These are phyloP conservation scores for Starmerella vaccinii DNA, from an alignment of 805 yeast species.

Conservation along the genomic window DNA sequence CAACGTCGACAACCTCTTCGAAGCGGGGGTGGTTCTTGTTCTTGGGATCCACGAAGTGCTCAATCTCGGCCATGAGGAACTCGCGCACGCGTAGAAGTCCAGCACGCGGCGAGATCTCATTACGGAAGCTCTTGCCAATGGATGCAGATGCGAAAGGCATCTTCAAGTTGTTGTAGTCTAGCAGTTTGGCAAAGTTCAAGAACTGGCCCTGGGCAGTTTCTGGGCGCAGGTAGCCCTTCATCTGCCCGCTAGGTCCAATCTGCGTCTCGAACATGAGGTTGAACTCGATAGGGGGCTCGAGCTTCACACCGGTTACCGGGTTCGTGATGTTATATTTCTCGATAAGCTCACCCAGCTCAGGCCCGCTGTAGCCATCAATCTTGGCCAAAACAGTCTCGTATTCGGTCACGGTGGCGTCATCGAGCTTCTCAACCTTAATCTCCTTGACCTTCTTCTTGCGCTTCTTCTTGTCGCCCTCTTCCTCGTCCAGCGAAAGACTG, in stretches of 20 bases:
- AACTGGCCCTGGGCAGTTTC: constrained; percentile 99
- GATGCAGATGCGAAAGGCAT: constrained; percentile 99
- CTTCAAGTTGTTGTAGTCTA: constrained; percentile 87
- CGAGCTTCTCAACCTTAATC: constrained; percentile 77
- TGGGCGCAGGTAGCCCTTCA: constrained; percentile 93
- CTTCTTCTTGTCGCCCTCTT: constrained; percentile 79
- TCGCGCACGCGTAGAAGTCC: constrained; percentile 97
- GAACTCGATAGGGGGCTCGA: constrained; percentile 89
- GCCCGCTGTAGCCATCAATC: constrained; percentile 93
- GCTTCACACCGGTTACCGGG: constrained; percentile 78
- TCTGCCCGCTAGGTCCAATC: constrained; percentile 95
- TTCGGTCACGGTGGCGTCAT: constrained; percentile 66
- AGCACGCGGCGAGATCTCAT: constrained; percentile 96
- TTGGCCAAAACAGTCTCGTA: constrained; percentile 75
- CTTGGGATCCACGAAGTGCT: constrained; percentile 92
- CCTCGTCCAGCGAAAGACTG: constrained; percentile 53
- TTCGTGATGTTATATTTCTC: constrained; percentile 70
- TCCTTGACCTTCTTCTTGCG: constrained; percentile 88
- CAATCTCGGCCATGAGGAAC: constrained; percentile 98
- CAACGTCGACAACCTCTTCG: constrained; percentile 59
- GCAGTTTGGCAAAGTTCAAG: constrained; percentile 82
- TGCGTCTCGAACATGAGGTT: constrained; percentile 99
- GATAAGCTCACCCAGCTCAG: constrained; percentile 83
- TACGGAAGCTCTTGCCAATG: constrained; percentile 96
- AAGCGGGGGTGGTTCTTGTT: constrained; percentile 78